A percentile compares a stretch with the other conserved stretches of the same genome.
Evolutionary conservation across 306 rosid species (phyloP).

Genomic region (Alnus rubra): DNA sequence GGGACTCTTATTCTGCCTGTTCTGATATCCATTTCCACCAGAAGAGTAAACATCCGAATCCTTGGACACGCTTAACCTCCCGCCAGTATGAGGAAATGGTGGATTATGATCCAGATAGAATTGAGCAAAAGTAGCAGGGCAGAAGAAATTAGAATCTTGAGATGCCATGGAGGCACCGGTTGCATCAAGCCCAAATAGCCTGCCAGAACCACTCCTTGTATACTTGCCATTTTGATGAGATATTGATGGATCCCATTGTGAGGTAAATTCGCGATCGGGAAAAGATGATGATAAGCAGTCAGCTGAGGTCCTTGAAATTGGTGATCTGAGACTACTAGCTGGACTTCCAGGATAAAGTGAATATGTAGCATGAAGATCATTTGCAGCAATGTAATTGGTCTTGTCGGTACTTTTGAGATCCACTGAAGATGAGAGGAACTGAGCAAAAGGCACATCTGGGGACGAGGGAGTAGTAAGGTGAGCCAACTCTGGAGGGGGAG

Average conservation of each 20-base stretch:
- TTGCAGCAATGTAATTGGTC: slow-evolving; percentile 66
- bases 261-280: slow-evolving; percentile 69
- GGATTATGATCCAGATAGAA: slow-evolving; percentile 94
- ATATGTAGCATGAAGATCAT: slow-evolving; percentile 87
- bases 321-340: slow-evolving; percentile 73
- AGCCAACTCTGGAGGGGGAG: slow-evolving; percentile 99
- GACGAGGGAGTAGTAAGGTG: slow-evolving; percentile 99
- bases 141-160: slow-evolving; percentile 93
- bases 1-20: slow-evolving; percentile 71
- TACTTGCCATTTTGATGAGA: slow-evolving; percentile 71
- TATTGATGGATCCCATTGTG: slow-evolving; percentile 77
- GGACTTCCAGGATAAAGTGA: slow-evolving; percentile 97
- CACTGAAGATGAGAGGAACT: slow-evolving; percentile 77
- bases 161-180: slow-evolving; percentile 59
- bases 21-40: slow-evolving; percentile 84
- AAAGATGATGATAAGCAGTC: slow-evolving; percentile 78
- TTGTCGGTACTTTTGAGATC: slow-evolving; percentile 61
- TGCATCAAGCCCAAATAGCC: slow-evolving; percentile 68
- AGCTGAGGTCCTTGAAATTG: slow-evolving; percentile 76
- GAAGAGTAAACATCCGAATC: slow-evolving; percentile 84
- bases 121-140: slow-evolving; percentile 97
- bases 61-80: slow-evolving; percentile 94
- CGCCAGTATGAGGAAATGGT: slow-evolving; percentile 90
- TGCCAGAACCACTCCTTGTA: slow-evolving; percentile 68
- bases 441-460: slow-evolving; percentile 98